These are phyloP conservation scores for Trametes gibbosa DNA, from an alignment of 768 basidiomycete species.

Conservation along the genomic window DNA sequence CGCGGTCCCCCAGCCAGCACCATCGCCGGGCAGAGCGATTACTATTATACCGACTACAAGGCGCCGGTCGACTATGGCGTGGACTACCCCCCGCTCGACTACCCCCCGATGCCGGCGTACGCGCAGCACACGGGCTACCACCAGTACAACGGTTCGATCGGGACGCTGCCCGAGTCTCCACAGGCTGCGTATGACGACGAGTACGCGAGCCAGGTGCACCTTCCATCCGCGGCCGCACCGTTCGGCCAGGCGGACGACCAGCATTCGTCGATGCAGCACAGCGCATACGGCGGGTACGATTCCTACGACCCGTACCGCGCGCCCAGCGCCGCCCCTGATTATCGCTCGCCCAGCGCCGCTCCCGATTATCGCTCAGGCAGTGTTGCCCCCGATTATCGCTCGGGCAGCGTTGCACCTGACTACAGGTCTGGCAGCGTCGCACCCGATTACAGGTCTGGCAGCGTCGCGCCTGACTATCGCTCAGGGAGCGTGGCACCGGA, in stretches of 20 bases:
- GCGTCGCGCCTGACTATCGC: conserved; percentile 7
- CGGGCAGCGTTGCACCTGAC: conserved; percentile 2
- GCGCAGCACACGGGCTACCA: conserved; percentile 52
- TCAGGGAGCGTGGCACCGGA: conserved; percentile 9
- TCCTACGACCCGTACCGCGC: conserved; percentile 16
- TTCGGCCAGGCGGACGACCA: conserved; percentile 37
- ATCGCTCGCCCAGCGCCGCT: conserved; percentile 7
- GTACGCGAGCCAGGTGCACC: conserved; percentile 60
- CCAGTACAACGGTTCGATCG: conserved; percentile 58
- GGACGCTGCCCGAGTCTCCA: conserved; percentile 54
- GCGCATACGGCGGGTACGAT: conserved; percentile 17
- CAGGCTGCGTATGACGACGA: conserved; percentile 62
- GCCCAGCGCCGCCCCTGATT: conserved; percentile 9
- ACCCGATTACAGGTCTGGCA: background rate
- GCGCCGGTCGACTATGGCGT: conserved; percentile 34
- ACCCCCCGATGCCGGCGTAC: conserved; percentile 76
- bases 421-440: conserved; percentile 8
- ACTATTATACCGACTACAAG: conserved; percentile 50
- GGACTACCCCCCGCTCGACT: conserved; percentile 40
- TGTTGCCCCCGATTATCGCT: background rate
- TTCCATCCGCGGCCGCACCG: conserved; percentile 58
- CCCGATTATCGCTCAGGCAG: conserved; percentile 13
- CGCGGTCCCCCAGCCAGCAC: conserved; percentile 56
- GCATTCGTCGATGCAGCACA: conserved; percentile 9
- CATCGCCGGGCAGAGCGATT: conserved; percentile 45